Percentiles rank a stretch among this genome's conserved stretches.
These are phyloP conservation scores for Heritiera littoralis DNA, from an alignment of 345 rosid genomes.

Conservation along the genomic window DNA sequence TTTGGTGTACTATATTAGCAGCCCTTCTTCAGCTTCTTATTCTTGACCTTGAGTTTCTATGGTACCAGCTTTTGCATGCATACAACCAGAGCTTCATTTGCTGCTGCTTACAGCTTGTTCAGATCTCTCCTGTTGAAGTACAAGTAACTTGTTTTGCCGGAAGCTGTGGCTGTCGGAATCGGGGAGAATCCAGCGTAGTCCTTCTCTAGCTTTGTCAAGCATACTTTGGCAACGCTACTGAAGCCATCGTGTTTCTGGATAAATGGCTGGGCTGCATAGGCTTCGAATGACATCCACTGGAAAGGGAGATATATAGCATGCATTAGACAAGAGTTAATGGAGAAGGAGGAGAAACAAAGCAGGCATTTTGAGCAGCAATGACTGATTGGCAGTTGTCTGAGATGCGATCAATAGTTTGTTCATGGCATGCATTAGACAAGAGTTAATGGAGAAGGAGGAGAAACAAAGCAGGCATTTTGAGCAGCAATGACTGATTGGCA, in stretches of 20 bases:
- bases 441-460: too few relatives aligned
- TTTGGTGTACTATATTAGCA: not conserved
- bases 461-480: not conserved
- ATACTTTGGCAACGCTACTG: slow-evolving; percentile 53
- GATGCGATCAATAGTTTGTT: not conserved
- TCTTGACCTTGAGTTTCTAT: not conserved
- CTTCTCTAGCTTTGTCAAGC: slow-evolving; percentile 45
- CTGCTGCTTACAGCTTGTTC: slow-evolving; percentile 2
- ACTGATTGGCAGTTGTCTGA: not conserved
- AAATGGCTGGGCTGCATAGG: slow-evolving; percentile 64
- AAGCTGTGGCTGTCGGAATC: slow-evolving; percentile 38
- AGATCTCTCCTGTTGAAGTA: slow-evolving; percentile 49
- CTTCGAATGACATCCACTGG: slow-evolving; percentile 77
- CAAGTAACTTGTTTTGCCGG: slow-evolving; percentile 49
- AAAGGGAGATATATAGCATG: not conserved
- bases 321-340: too few relatives aligned
- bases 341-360: not conserved
- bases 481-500: not conserved
- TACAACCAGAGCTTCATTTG: not conserved
- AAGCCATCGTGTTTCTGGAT: slow-evolving; percentile 44
- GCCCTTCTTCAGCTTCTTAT: not conserved
- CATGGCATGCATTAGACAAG: too few relatives aligned
- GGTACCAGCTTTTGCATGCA: not conserved
- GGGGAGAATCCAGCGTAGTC: slow-evolving; percentile 56
- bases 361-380: not conserved